A percentile compares a stretch with the other conserved stretches of the same genome.
Evolutionary conservation across 305 asterid genomes (phyloP).

Genomic region (Solanum hybrid): DNA sequence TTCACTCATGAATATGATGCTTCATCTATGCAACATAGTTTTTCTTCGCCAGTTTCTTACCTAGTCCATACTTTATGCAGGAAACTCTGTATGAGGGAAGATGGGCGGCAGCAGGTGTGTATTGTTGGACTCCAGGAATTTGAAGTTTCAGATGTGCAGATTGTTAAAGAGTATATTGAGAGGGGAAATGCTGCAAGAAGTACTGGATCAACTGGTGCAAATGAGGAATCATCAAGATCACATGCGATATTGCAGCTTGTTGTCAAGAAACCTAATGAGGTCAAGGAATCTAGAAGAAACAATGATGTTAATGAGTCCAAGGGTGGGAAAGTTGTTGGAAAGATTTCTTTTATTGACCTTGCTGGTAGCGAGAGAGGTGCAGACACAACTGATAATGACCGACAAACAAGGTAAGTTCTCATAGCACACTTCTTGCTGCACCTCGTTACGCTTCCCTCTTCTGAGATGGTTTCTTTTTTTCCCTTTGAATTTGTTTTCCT

Average conservation of each 20-base stretch:
- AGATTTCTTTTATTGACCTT: conserved; percentile 96
- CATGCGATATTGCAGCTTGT: conserved; percentile 98
- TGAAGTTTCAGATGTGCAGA: conserved; percentile 85
- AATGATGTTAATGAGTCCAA: conserved; percentile 84
- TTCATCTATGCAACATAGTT: neutral
- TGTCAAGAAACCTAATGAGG: conserved; percentile 69
- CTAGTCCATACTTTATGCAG: conserved; percentile 23
- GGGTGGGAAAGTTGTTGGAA: conserved; percentile 82
- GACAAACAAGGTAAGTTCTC: conserved; percentile 65
- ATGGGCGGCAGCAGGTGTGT: conserved; percentile 96
- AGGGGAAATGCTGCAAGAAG: conserved; percentile 88
- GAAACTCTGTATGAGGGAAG: conserved; percentile 98
- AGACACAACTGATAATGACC: conserved; percentile 96
- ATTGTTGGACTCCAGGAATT: conserved; percentile 97
- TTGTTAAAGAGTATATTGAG: conserved; percentile 85
- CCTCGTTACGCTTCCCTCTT: neutral
- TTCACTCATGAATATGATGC: neutral
- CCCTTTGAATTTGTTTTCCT: neutral
- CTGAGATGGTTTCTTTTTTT: neutral
- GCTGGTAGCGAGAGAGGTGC: conserved; percentile 99
- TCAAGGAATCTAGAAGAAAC: conserved; percentile 72
- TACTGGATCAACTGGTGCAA: conserved; percentile 96
- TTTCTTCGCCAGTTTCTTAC: neutral
- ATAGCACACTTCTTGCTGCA: neutral
- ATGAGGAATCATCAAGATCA: conserved; percentile 96